These are phyloP conservation scores for Paraleonurus japonicus DNA, from an alignment of 257 asterid genomes.

Conservation along the genomic window DNA sequence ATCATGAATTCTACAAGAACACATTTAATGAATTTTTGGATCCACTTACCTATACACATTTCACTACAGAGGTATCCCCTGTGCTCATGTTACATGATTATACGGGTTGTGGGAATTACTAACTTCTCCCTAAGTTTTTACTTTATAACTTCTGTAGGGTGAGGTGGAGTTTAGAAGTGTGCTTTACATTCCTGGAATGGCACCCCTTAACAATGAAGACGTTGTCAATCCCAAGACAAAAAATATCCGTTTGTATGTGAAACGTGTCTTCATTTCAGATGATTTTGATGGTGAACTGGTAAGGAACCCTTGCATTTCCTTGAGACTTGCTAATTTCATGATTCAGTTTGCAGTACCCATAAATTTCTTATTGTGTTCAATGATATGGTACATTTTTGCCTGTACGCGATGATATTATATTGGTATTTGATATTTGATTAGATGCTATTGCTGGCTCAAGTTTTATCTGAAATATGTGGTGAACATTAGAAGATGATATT, in stretches of 20 bases:
- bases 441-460: neutral
- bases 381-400: neutral
- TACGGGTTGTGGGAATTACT: neutral
- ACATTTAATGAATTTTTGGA: slow-evolving; percentile 93
- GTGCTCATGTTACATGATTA: slow-evolving; percentile 5
- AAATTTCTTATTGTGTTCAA: neutral
- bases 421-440: neutral
- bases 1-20: slow-evolving; percentile 91
- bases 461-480: neutral
- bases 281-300: slow-evolving; percentile 99
- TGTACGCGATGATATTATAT: neutral
- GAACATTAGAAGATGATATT: neutral
- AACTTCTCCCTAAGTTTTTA: slow-evolving; percentile 11
- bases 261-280: slow-evolving; percentile 95
- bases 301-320: slow-evolving; percentile 28
- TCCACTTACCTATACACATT: slow-evolving; percentile 82
- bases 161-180: slow-evolving; percentile 99
- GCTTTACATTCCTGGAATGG: slow-evolving; percentile 95
- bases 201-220: slow-evolving; percentile 95
- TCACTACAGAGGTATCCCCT: slow-evolving; percentile 83
- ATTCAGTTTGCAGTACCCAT: neutral
- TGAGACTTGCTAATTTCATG: neutral
- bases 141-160: slow-evolving; percentile 55
- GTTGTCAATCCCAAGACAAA: slow-evolving; percentile 93
- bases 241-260: slow-evolving; percentile 86